Base-by-base conservation (phyloP, 352 stramenopile species). In the Elongisporangium undulatum region DNA sequence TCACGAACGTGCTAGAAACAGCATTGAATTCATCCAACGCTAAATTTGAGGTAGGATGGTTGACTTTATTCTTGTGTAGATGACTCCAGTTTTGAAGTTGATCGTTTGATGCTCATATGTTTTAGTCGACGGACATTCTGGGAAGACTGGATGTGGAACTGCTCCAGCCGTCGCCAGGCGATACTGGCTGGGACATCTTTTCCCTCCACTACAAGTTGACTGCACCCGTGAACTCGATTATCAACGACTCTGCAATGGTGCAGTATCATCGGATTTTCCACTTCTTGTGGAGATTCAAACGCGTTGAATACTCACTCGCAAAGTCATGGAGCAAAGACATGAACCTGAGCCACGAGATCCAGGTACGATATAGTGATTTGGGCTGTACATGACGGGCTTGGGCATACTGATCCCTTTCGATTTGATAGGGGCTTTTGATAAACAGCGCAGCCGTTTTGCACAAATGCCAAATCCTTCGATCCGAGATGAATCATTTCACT, bases 401-500 rank as follows among this genome's bases (percentile, higher is more conserved):
- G 53, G n/a, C 53, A 71, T 59, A 63, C 66, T 66, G 56, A 63
- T 16, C 15, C 51, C 74, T 2, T 61, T 17, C 13, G 38, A 48
- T n/a, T 71, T 67, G 61, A n/a, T 60, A 90, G 81, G 76, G 77
- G 12, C 73, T 73, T 38, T 58, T 94, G 39, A 85, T 72, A 49
- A 77, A 73, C 29, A 75, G 93, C 55, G 41, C 58, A 45, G 65
- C 64, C 56, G 66, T 97, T 19, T 79, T 99, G 23, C 91, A 98
- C 72, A 88, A 86, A 38, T 97, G 96, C 63, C 94, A 98, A 58
- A 82, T 99, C 16, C 85, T 98, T 53, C 88, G 97, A 26, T 97
- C 97, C 21, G 89, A 98, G 51, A 99, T 99, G 97, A 96, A 98
- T 58, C 96, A 99, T 68, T 98, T 99, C 69, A 96, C 94, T 21